Evolutionary conservation across 31 red algal genomes (phyloP).

Genomic region (Odonthalia washingtoniensis): DNA sequence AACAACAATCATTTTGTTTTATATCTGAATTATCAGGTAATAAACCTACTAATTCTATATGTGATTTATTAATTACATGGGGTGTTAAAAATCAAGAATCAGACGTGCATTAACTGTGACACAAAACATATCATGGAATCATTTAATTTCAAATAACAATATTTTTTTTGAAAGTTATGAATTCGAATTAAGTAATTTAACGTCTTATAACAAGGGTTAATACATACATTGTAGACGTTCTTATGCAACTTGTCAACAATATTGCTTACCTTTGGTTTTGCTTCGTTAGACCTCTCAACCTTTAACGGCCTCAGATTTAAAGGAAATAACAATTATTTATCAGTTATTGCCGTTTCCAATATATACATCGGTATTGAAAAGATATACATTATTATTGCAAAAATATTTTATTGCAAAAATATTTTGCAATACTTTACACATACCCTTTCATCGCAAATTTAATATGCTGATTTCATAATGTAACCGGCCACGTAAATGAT

Average conservation of each 20-base stretch:
- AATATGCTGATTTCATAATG: slow-evolving; percentile 33
- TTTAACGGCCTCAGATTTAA: neutral
- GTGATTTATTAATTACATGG: slow-evolving; percentile 38
- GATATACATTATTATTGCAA: slow-evolving; percentile 70
- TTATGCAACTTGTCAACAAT: too few species aligned
- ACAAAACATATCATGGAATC: neutral
- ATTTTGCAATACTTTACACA: neutral
- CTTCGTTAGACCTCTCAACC: neutral
- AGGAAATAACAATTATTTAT: slow-evolving; percentile 10
- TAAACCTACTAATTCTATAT: slow-evolving; percentile 37
- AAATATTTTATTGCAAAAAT: too few species aligned
- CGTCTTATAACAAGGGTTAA: too few species aligned
- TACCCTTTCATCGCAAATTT: slow-evolving; percentile 44
- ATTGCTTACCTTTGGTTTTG: too few species aligned
- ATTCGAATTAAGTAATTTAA: too few species aligned
- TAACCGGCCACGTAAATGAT: slow-evolving; percentile 34
- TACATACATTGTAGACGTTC: too few species aligned
- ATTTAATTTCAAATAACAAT: neutral
- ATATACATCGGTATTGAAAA: neutral
- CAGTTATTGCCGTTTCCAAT: slow-evolving; percentile 4
- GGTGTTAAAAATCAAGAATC: neutral
- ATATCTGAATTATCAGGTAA: too few species aligned
- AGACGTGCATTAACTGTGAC: neutral
- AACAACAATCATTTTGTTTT: too few species aligned
- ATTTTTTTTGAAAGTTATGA: too few species aligned